These are phyloP conservation scores for Wickerhamiella spandovensis DNA, from an alignment of 805 yeast genomes.

Conservation along the genomic window DNA sequence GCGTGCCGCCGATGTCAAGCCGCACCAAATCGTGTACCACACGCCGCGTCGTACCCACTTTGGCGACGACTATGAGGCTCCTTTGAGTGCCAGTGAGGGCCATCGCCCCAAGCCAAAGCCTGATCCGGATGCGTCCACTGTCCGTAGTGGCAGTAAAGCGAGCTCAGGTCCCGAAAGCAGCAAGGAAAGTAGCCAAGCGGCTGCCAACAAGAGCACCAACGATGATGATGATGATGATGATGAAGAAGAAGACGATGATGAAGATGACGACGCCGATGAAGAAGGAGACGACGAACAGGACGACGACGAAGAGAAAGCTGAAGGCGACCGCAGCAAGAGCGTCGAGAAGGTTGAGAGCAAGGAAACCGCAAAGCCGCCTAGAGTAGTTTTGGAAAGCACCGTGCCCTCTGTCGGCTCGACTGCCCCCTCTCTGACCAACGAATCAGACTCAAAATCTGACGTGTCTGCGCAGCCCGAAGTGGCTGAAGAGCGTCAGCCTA, in stretches of 20 bases:
- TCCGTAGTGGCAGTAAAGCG: background rate
- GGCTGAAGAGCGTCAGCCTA: background rate
- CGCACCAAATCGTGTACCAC: background rate
- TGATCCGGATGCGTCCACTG: background rate
- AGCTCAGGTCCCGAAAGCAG: background rate
- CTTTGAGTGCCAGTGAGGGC: background rate
- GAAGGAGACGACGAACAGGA: background rate
- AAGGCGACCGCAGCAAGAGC: background rate
- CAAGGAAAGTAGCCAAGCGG: background rate
- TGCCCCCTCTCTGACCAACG: background rate
- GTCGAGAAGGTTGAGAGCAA: too few relatives aligned
- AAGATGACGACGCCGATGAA: background rate
- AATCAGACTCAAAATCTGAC: background rate
- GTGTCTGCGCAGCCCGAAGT: background rate
- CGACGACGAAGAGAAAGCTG: background rate
- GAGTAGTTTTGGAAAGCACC: too few relatives aligned
- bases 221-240: background rate
- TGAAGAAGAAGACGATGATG: background rate
- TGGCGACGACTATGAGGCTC: constrained; percentile 2
- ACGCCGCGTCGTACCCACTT: background rate
- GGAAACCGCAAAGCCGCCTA: too few relatives aligned
- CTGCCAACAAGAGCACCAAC: background rate
- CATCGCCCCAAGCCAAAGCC: background rate
- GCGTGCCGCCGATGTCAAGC: background rate
- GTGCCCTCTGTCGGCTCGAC: background rate